Conservation (phyloP, 257 asterid species). For the Avicennia marina region DNA sequence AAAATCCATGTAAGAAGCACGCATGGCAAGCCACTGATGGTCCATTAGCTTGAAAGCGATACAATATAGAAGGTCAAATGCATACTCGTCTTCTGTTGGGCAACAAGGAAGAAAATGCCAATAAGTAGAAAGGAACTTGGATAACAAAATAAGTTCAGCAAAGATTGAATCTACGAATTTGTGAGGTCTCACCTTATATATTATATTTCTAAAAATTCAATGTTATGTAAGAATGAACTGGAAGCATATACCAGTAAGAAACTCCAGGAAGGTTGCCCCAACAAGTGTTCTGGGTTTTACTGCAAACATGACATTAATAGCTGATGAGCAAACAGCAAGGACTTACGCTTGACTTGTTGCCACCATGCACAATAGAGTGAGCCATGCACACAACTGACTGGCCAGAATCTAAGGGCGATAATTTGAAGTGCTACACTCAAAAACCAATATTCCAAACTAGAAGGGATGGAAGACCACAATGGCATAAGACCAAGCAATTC, state of each 20-base stretch:
- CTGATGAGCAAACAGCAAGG: constrained; percentile 5
- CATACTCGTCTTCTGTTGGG: constrained; percentile 78
- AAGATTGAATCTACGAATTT: too few relatives aligned
- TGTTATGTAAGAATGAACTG: constrained; percentile 5
- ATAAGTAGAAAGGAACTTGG: not conserved
- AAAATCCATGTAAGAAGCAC: constrained; percentile 97
- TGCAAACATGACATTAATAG: constrained; percentile 35
- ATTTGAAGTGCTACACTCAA: not conserved
- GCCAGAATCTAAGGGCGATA: constrained; percentile 4
- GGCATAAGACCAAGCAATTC: not conserved
- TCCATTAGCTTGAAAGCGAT: constrained; percentile 98
- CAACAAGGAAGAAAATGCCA: constrained; percentile 15
- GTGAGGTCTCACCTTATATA: too few relatives aligned
- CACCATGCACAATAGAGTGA: not conserved
- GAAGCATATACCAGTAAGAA: constrained; percentile 67
- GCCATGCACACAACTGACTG: too few relatives aligned
- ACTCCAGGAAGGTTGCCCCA: constrained; percentile 93
- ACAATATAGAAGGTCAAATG: constrained; percentile 92
- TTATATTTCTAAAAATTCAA: too few relatives aligned
- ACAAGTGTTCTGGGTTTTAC: constrained; percentile 84
- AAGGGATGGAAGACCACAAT: not conserved
- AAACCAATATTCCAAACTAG: not conserved
- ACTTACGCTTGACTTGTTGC: not conserved
- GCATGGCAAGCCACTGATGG: constrained; percentile 93
- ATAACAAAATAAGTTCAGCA: constrained; percentile 1